Percentiles rank a stretch among this genome's conserved stretches.
These are phyloP conservation scores for Caloboletus firmus DNA, from an alignment of 1,284 basidiomycete genomes.

Conservation along the genomic window DNA sequence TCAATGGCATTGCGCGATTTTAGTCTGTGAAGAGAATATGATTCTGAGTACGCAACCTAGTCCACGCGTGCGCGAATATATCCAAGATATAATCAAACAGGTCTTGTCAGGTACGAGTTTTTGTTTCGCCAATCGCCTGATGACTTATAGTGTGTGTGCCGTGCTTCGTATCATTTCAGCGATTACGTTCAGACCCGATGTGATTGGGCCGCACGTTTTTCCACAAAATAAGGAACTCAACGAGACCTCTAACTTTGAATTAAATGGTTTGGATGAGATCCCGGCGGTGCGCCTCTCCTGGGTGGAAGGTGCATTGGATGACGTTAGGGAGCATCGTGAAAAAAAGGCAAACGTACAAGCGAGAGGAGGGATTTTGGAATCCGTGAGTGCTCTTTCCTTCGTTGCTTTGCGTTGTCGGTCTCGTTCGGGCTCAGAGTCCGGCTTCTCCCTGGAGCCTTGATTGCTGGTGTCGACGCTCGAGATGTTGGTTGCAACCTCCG, in stretches of 20 bases:
- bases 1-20: conserved; percentile 2
- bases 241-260: conserved; percentile 67
- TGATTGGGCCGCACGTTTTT: conserved; percentile 60
- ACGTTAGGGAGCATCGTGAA: conserved; percentile 51
- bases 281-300: no score
- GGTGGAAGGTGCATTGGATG: no score
- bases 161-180: no score
- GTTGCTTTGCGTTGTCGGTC: background rate
- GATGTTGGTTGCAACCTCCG: background rate
- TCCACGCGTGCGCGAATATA: conserved; percentile 64
- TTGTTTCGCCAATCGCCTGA: conserved; percentile 17
- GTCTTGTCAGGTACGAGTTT: conserved; percentile 55
- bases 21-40: conserved; percentile 18
- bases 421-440: no score
- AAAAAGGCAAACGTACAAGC: conserved; percentile 61
- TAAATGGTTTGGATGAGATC: conserved; percentile 63
- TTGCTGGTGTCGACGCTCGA: background rate
- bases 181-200: no score
- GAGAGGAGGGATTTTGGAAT: conserved; percentile 65
- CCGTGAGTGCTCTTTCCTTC: conserved; percentile 39
- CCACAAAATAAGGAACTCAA: conserved; percentile 65
- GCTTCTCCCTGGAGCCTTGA: background rate
- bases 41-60: conserved; percentile 32
- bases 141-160: conserved; percentile 10
- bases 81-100: conserved; percentile 64